A percentile compares a stretch with the other conserved stretches of the same genome.
phyloP scores from a whole-genome alignment of 306 rosid genomes.

The Calophaca sinica region DNA sequence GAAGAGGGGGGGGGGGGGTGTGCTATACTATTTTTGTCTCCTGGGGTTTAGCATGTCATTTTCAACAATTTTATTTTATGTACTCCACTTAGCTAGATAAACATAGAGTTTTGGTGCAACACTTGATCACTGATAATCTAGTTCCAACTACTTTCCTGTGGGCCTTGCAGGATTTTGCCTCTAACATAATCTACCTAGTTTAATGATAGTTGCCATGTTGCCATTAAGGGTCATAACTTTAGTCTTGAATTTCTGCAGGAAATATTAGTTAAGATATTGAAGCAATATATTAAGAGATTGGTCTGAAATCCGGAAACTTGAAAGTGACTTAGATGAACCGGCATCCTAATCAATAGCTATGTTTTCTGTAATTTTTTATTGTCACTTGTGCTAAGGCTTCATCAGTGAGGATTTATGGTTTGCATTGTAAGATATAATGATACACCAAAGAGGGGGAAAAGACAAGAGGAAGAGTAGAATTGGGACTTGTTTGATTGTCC shows the following conservation, averaged over 20 bases:
- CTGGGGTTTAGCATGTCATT: slow-evolving; percentile 42
- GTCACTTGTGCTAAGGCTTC: slow-evolving; percentile 42
- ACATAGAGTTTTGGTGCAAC: slow-evolving; percentile 52
- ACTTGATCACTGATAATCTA: slow-evolving; percentile 43
- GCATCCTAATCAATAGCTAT: slow-evolving; percentile 51
- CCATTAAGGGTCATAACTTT: slow-evolving; percentile 31
- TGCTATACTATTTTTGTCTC: background rate
- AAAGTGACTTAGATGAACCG: slow-evolving; percentile 44
- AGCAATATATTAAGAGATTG: slow-evolving; percentile 4
- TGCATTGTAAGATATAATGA: slow-evolving; percentile 62
- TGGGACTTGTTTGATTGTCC: slow-evolving; percentile 47
- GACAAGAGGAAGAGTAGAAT: slow-evolving; percentile 51
- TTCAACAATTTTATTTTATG: slow-evolving; percentile 44
- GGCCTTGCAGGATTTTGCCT: slow-evolving; percentile 34
- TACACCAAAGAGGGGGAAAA: slow-evolving; percentile 37
- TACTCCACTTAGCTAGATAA: slow-evolving; percentile 58
- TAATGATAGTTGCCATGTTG: slow-evolving; percentile 35
- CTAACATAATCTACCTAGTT: slow-evolving; percentile 28
- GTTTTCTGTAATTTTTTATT: slow-evolving; percentile 20
- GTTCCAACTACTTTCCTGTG: slow-evolving; percentile 44
- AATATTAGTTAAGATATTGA: slow-evolving; percentile 16
- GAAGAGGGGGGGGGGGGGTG: background rate
- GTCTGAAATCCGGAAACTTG: slow-evolving; percentile 2
- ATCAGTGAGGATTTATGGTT: slow-evolving; percentile 41
- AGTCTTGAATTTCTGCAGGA: slow-evolving; percentile 7